These are phyloP conservation scores for Saprolegnia parasitica DNA, from an alignment of 352 stramenopile species.

Conservation along the genomic window DNA sequence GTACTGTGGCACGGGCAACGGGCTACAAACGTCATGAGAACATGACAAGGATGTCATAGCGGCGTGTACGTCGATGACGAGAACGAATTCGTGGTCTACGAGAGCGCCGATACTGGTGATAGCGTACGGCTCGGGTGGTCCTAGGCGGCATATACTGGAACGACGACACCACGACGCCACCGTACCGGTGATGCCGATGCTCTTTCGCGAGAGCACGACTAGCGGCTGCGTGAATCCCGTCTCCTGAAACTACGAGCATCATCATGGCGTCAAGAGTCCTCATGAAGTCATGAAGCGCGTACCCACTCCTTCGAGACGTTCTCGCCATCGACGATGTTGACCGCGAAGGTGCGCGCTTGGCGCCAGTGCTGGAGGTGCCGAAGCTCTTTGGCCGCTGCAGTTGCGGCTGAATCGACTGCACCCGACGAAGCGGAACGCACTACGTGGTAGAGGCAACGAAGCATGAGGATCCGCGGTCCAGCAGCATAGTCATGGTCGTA, in stretches of 20 bases:
- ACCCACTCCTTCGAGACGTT: slow-evolving; percentile 29
- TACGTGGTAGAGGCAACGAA: no score
- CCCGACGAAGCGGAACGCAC: no score
- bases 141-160: background rate
- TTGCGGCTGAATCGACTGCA: no score
- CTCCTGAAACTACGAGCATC: slow-evolving; percentile 18
- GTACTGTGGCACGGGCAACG: background rate
- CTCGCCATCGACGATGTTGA: slow-evolving; percentile 21
- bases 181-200: slow-evolving; percentile 12
- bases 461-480: no score
- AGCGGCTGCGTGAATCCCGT: slow-evolving; percentile 13
- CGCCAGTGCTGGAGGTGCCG: background rate
- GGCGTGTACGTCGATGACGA: background rate
- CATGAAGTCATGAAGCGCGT: background rate
- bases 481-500: background rate
- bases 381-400: no score
- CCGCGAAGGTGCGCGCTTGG: slow-evolving; percentile 1
- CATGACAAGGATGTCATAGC: background rate
- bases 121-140: background rate
- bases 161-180: background rate
- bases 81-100: background rate
- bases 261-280: background rate
- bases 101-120: background rate
- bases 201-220: slow-evolving; percentile 8
- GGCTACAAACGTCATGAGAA: background rate